Evolutionary conservation across 225 moss, liverwort and hornwort genomes (phyloP).

Genomic region (Thuidium tamariscinum): DNA sequence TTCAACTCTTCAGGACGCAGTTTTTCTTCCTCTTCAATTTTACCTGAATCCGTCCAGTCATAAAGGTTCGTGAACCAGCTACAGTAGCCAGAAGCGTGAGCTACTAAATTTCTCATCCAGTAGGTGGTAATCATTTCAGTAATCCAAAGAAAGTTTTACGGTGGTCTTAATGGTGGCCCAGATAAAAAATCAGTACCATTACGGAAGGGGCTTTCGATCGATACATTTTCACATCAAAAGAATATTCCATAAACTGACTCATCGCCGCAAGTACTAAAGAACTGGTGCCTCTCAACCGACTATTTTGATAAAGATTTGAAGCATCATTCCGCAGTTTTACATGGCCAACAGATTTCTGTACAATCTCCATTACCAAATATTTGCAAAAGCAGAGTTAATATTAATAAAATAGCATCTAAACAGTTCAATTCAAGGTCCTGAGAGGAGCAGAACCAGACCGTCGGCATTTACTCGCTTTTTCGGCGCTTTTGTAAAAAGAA

Average conservation of each 20-base stretch:
- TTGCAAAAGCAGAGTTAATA: neutral
- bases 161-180: neutral
- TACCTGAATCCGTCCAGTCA: constrained; percentile 31
- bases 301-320: neutral
- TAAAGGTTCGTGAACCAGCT: neutral
- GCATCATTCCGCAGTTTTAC: neutral
- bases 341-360: neutral
- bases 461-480: constrained; percentile 47
- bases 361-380: neutral
- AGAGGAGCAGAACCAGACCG: constrained; percentile 34
- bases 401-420: neutral
- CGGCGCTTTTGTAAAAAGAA: constrained; percentile 83
- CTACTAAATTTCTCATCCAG: neutral
- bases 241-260: neutral
- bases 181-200: neutral
- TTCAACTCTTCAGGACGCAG: constrained; percentile 90
- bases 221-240: neutral
- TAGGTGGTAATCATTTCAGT: neutral
- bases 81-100: neutral
- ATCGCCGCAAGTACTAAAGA: neutral
- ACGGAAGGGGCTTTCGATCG: neutral
- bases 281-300: neutral
- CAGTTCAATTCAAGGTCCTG: neutral
- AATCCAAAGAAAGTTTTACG: neutral
- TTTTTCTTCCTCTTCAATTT: constrained; percentile 57